Percentiles rank a stretch among this genome's conserved stretches.
phyloP scores from a whole-genome alignment of 257 asterid species.

The Solanum phureja region DNA sequence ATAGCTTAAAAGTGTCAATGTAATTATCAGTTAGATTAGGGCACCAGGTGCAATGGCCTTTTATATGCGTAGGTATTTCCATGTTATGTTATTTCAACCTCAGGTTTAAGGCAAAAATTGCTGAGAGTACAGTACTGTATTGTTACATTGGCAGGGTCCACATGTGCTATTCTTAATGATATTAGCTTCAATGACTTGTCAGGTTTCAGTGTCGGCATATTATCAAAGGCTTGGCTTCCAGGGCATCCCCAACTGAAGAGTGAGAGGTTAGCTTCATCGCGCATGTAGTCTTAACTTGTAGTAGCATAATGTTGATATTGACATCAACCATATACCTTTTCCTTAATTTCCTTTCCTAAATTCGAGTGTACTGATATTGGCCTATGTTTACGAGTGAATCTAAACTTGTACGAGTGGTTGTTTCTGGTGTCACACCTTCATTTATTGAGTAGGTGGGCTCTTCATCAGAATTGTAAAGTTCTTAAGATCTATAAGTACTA shows the following conservation, averaged over 20 bases:
- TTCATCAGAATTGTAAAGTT: neutral
- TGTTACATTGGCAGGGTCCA: neutral
- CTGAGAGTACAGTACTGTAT: neutral
- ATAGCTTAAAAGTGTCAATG: neutral
- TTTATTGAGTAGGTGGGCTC: neutral
- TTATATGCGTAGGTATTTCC: neutral
- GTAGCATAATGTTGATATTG: neutral
- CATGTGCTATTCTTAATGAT: neutral
- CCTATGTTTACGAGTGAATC: neutral
- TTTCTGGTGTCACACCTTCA: neutral
- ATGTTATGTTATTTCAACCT: neutral
- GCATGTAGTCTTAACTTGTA: neutral
- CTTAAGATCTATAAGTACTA: neutral
- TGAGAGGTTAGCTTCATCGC: slow-evolving; percentile 10
- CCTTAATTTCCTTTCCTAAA: neutral
- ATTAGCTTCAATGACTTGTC: neutral
- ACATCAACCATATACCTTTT: neutral
- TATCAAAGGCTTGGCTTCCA: slow-evolving; percentile 63
- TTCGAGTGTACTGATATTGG: neutral
- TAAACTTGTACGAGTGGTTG: neutral
- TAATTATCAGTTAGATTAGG: neutral
- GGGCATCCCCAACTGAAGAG: slow-evolving; percentile 41
- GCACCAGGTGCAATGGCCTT: neutral
- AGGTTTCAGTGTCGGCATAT: slow-evolving; percentile 89
- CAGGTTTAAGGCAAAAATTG: neutral